Percentiles rank a stretch among this genome's conserved stretches.
phyloP scores from a whole-genome alignment of 192 early-diverging fungal genomes.

The Geranomyces michiganensis region DNA sequence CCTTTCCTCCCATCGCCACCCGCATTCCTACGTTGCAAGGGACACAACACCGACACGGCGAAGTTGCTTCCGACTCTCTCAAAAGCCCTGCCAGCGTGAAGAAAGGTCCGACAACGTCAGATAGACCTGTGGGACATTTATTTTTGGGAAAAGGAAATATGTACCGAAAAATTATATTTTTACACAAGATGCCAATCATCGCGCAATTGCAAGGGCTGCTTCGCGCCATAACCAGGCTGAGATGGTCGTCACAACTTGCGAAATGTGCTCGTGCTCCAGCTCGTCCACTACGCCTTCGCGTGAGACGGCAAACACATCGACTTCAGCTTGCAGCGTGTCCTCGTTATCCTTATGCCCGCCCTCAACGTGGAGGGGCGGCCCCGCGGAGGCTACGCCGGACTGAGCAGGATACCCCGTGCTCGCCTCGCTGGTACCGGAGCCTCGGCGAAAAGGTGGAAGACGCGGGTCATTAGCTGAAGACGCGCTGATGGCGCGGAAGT shows the following conservation, averaged over 20 bases:
- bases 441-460: too few relatives aligned
- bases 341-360: not conserved
- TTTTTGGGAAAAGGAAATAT: too few relatives aligned
- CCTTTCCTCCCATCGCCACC: too few relatives aligned
- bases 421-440: not conserved
- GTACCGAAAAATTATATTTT: too few relatives aligned
- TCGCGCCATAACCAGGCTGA: constrained; percentile 45
- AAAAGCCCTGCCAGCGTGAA: too few relatives aligned
- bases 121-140: too few relatives aligned
- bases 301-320: constrained; percentile 44
- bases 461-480: constrained; percentile 2
- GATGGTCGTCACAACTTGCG: constrained; percentile 50
- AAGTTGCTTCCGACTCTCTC: too few relatives aligned
- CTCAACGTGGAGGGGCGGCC: not conserved
- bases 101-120: too few relatives aligned
- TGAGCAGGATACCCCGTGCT: not conserved
- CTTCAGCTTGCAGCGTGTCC: not conserved
- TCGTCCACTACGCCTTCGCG: constrained; percentile 49
- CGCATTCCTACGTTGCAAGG: too few relatives aligned
- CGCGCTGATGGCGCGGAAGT: not conserved
- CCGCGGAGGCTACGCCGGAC: not conserved
- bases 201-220: not conserved
- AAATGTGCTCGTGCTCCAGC: constrained; percentile 48
- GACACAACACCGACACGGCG: too few relatives aligned
- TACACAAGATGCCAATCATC: too few relatives aligned